Percentiles rank a stretch among this genome's conserved stretches.
These are phyloP conservation scores for Excoecaria cochinchinensis DNA, from an alignment of 345 rosid genomes.

Conservation along the genomic window DNA sequence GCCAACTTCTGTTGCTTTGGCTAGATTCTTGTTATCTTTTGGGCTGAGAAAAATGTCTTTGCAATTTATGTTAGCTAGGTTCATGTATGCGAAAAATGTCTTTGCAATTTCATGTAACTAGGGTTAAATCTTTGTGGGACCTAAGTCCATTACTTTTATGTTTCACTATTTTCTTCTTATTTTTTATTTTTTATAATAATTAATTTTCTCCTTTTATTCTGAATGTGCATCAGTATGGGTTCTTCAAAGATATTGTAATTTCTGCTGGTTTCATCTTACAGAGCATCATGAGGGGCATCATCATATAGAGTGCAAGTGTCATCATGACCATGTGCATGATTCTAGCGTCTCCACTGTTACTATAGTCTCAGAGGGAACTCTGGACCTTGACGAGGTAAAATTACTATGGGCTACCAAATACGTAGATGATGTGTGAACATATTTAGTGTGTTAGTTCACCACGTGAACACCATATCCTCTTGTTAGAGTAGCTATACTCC, in stretches of 20 bases:
- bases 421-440: background rate
- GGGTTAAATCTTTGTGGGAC: background rate
- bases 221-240: background rate
- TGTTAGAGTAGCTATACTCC: no score
- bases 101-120: background rate
- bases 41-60: background rate
- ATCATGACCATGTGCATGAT: constrained; percentile 65
- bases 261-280: constrained; percentile 21
- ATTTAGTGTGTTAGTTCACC: no score
- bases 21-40: background rate
- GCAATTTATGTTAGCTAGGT: background rate
- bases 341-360: constrained; percentile 67
- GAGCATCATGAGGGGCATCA: constrained; percentile 49
- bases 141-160: background rate
- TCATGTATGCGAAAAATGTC: background rate
- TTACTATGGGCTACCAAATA: background rate
- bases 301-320: constrained; percentile 8
- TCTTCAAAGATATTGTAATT: background rate
- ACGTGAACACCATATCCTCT: no score
- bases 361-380: constrained; percentile 63
- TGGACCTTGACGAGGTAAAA: constrained; percentile 73
- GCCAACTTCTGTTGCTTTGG: background rate
- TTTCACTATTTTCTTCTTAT: background rate
- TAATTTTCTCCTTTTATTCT: no score
- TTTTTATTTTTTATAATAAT: background rate